Percentiles rank a stretch among this genome's conserved stretches.
phyloP scores from a whole-genome alignment of 2,329 filamentous ascomycete species.

The Aureobasidium namibiae region DNA sequence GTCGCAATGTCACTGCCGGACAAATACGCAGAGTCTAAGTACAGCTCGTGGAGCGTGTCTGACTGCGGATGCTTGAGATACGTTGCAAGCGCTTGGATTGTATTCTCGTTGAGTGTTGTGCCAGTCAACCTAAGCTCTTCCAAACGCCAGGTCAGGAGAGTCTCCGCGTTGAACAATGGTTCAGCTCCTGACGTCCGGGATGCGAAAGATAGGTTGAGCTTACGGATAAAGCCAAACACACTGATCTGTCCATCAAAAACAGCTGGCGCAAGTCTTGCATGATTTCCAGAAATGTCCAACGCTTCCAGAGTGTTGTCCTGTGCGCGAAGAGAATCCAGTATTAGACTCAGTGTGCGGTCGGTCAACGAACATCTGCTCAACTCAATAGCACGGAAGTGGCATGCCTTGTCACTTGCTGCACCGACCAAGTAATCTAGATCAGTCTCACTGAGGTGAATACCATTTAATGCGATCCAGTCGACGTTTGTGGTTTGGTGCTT shows the following conservation, averaged over 20 bases:
- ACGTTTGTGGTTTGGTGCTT: constrained; percentile 60
- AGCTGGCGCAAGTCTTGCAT: constrained; percentile 55
- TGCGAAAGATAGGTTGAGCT: constrained; percentile 57
- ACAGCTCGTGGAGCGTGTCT: constrained; percentile 51
- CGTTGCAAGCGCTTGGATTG: constrained; percentile 53
- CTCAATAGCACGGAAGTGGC: constrained; percentile 60
- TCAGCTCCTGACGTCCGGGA: constrained; percentile 55
- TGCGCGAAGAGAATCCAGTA: constrained; percentile 55
- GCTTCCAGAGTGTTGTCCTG: constrained; percentile 61
- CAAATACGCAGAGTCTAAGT: constrained; percentile 58
- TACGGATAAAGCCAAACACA: constrained; percentile 58
- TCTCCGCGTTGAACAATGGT: constrained; percentile 57
- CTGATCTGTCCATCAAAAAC: constrained; percentile 59
- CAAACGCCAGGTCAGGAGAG: constrained; percentile 57
- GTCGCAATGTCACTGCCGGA: constrained; percentile 57
- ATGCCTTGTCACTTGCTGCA: constrained; percentile 56
- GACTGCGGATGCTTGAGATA: constrained; percentile 51
- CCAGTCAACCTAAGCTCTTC: constrained; percentile 59
- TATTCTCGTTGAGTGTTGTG: constrained; percentile 53
- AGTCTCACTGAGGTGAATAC: constrained; percentile 61
- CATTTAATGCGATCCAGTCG: constrained; percentile 62
- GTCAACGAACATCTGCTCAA: constrained; percentile 55
- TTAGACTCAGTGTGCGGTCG: constrained; percentile 50
- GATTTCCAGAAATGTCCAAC: constrained; percentile 59
- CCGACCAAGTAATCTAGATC: constrained; percentile 61